phyloP scores from a whole-genome alignment of 306 rosid species.

The Pyrus pyrifolia region DNA sequence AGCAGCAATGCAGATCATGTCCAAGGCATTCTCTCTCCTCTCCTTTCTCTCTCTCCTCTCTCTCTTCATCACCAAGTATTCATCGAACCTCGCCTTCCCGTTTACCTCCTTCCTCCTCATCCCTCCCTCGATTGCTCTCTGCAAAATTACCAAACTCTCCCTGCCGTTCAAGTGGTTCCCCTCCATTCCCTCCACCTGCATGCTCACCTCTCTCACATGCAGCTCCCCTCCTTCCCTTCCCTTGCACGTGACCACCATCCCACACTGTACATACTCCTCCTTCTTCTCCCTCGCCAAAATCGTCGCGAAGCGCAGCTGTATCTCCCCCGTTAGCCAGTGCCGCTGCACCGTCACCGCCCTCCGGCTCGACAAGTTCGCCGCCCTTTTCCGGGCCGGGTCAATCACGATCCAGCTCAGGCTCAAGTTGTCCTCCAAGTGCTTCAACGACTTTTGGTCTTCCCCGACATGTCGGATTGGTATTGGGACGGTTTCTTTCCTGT shows the following conservation, averaged over 20 bases:
- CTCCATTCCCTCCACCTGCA: constrained; percentile 58
- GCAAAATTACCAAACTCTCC: constrained; percentile 50
- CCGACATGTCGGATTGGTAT: constrained; percentile 25
- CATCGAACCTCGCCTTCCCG: constrained; percentile 27
- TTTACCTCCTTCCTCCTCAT: constrained; percentile 34
- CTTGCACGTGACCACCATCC: constrained; percentile 52
- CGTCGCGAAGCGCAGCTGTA: constrained; percentile 44
- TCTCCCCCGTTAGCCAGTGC: constrained; percentile 62
- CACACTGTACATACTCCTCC: constrained; percentile 31
- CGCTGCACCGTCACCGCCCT: constrained; percentile 40
- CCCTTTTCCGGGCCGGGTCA: constrained; percentile 41
- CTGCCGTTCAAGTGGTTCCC: constrained; percentile 64
- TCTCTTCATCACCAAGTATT: constrained; percentile 31
- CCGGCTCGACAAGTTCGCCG: constrained; percentile 65
- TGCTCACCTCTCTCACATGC: constrained; percentile 59
- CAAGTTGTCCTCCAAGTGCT: constrained; percentile 41
- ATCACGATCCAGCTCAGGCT: constrained; percentile 68
- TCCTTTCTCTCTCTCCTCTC: constrained; percentile 32
- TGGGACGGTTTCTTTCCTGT: constrained; percentile 41
- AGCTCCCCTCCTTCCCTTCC: constrained; percentile 45
- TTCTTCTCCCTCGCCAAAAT: constrained; percentile 25
- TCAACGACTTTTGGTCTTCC: constrained; percentile 26
- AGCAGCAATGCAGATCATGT: constrained; percentile 31
- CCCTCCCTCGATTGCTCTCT: constrained; percentile 39
- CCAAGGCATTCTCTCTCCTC: constrained; percentile 45